phyloP scores from a whole-genome alignment of 495 filamentous ascomycete species.

The Cudoniella acicularis region DNA sequence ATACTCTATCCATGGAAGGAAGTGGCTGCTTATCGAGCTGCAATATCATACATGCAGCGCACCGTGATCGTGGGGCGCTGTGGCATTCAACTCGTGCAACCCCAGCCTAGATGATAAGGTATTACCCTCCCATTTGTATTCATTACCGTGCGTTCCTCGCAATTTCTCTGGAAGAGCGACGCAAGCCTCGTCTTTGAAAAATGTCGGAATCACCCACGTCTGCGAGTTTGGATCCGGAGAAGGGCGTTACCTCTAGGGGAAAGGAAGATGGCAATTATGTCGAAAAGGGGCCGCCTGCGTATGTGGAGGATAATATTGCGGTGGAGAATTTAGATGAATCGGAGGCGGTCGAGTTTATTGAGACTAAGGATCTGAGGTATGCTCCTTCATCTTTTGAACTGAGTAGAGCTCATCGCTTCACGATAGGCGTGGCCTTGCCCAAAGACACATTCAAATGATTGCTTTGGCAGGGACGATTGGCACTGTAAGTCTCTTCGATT shows the following conservation, averaged over 20 bases:
- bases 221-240: not conserved
- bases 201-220: not conserved
- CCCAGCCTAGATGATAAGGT: too few relatives aligned
- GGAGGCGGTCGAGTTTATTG: conserved; percentile 15
- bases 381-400: not conserved
- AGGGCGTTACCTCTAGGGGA: not conserved
- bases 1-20: too few relatives aligned
- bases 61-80: too few relatives aligned
- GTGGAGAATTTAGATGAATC: conserved; percentile 1
- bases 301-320: not conserved
- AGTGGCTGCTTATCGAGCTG: too few relatives aligned
- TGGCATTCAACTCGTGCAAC: too few relatives aligned
- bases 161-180: too few relatives aligned
- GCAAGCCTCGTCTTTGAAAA: too few relatives aligned
- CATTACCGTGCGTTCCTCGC: too few relatives aligned
- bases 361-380: conserved; percentile 17
- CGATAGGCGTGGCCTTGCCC: conserved; percentile 49
- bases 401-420: conserved; percentile 1
- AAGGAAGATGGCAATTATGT: not conserved
- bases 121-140: too few relatives aligned
- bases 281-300: not conserved
- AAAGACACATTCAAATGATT: conserved; percentile 75
- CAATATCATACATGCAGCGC: too few relatives aligned
- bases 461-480: conserved; percentile 64
- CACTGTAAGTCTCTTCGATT: conserved; percentile 14